Evolutionary conservation across 257 asterid genomes (phyloP).

Genomic region (Fraxinus anomala): DNA sequence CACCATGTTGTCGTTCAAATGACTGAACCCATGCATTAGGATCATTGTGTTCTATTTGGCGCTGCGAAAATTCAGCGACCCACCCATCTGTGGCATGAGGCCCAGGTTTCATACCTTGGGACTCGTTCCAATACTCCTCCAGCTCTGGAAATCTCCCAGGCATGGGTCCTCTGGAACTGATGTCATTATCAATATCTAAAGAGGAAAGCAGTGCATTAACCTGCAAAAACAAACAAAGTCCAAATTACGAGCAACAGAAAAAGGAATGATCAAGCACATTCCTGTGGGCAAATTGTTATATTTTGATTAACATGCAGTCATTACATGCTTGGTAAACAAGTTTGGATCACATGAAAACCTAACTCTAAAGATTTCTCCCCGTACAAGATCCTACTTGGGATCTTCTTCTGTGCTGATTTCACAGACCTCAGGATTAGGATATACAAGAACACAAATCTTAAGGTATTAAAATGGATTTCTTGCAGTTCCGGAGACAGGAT

Average conservation of each 20-base stretch:
- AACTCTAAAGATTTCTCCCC: no score
- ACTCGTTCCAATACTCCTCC: slow-evolving; percentile 93
- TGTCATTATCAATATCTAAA: slow-evolving; percentile 78
- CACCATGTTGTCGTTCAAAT: slow-evolving; percentile 86
- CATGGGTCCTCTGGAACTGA: slow-evolving; percentile 65
- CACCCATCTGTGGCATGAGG: slow-evolving; percentile 75
- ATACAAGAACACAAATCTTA: no score
- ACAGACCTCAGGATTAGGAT: no score
- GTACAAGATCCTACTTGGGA: no score
- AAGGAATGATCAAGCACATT: neutral
- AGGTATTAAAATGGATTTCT: no score
- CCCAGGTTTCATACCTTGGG: slow-evolving; percentile 68
- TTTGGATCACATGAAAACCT: no score
- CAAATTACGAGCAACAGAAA: slow-evolving; percentile 11
- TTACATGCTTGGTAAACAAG: no score
- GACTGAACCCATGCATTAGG: slow-evolving; percentile 87
- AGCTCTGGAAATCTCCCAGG: slow-evolving; percentile 79
- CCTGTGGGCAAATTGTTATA: no score
- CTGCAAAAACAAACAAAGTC: slow-evolving; percentile 50
- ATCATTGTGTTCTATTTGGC: slow-evolving; percentile 55
- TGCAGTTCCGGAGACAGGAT: no score
- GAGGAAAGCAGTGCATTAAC: slow-evolving; percentile 89
- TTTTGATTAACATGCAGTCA: no score
- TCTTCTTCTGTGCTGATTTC: no score
- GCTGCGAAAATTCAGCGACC: slow-evolving; percentile 74